These are phyloP conservation scores for Oehlia diaphana DNA, from an alignment of 192 early-diverging fungal genomes.

Conservation along the genomic window DNA sequence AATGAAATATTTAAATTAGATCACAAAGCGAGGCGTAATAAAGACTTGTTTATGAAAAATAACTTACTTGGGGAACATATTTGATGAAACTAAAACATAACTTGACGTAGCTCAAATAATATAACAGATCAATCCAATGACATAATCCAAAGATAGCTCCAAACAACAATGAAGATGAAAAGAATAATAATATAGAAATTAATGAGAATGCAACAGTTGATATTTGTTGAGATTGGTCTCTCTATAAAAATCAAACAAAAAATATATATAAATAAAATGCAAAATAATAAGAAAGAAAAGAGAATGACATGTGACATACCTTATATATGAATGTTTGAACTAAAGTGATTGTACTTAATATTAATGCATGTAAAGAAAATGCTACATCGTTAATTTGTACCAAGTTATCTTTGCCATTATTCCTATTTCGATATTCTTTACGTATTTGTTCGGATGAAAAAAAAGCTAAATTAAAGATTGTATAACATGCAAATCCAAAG, in stretches of 20 bases:
- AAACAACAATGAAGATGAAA: constrained; percentile 34
- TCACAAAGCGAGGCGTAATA: not conserved
- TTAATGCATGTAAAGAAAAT: constrained; percentile 84
- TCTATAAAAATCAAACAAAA: constrained; percentile 21
- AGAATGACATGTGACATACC: constrained; percentile 35
- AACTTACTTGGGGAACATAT: constrained; percentile 68
- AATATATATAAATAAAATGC: not conserved
- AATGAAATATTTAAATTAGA: not conserved
- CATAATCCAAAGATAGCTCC: constrained; percentile 27
- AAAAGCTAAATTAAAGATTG: constrained; percentile 80
- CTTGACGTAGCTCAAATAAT: constrained; percentile 78
- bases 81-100: constrained; percentile 79
- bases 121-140: constrained; percentile 64
- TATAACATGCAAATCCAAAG: constrained; percentile 84
- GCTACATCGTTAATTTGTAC: constrained; percentile 84
- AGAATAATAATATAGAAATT: constrained; percentile 37
- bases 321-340: constrained; percentile 68
- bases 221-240: constrained; percentile 44
- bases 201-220: constrained; percentile 43
- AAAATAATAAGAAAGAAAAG: not conserved
- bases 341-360: constrained; percentile 60
- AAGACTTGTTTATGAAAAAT: not conserved
- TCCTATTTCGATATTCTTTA: constrained; percentile 69
- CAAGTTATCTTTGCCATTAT: constrained; percentile 68
- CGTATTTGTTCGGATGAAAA: constrained; percentile 64